Evolutionary conservation across 2,329 filamentous ascomycete species (phyloP).

Genomic region (Chaetothyriales sp.): DNA sequence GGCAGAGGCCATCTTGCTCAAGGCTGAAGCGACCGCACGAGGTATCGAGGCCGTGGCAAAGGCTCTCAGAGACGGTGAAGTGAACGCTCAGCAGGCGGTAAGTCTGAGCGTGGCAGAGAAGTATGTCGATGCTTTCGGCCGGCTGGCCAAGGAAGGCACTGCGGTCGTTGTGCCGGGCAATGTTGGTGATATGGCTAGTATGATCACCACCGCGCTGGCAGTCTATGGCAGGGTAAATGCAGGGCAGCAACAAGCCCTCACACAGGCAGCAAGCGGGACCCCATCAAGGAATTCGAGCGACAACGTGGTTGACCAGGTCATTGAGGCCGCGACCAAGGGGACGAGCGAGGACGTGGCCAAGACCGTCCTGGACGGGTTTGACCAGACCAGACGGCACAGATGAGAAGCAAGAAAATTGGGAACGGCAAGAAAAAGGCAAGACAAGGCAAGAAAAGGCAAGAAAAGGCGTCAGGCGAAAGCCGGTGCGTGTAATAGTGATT

Average conservation of each 20-base stretch:
- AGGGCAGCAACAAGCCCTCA: conserved; percentile 54
- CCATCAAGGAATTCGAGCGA: conserved; percentile 10
- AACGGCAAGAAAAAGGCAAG: background rate
- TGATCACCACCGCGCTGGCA: conserved; percentile 92
- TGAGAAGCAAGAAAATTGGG: background rate
- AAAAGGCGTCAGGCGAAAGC: no score
- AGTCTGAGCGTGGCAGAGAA: conserved; percentile 88
- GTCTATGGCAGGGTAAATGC: conserved; percentile 90
- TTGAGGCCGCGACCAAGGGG: conserved; percentile 22
- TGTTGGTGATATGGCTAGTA: conserved; percentile 84
- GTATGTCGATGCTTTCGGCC: conserved; percentile 88
- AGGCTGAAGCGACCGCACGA: conserved; percentile 67
- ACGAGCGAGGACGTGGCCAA: conserved; percentile 31
- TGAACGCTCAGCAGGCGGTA: conserved; percentile 66
- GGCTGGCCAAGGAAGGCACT: conserved; percentile 87
- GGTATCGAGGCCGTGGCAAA: conserved; percentile 77
- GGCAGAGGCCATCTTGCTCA: conserved; percentile 78
- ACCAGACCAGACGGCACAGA: conserved; percentile 25
- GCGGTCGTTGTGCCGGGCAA: conserved; percentile 92
- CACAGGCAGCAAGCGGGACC: conserved; percentile 30
- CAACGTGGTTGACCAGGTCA: conserved; percentile 12
- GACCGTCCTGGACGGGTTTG: conserved; percentile 35
- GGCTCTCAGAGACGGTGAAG: conserved; percentile 56
- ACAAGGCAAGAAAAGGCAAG: no score
- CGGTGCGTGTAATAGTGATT: background rate